phyloP scores from a whole-genome alignment of 805 yeast genomes.

The Priceomyces castillae region DNA sequence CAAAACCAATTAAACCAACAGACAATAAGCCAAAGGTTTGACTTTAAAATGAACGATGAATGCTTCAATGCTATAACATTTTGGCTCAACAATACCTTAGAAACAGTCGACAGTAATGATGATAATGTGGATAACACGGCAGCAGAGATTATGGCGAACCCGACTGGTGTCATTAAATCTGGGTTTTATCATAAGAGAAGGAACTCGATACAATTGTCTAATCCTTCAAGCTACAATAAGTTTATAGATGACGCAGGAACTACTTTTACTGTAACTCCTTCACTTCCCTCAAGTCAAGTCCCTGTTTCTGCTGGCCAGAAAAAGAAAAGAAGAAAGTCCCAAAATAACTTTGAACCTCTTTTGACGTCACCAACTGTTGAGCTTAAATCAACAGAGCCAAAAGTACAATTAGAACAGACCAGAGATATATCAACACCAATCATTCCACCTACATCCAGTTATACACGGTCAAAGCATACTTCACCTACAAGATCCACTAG shows the following conservation, averaged over 20 bases:
- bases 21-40: slow-evolving; percentile 13
- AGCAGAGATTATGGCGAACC: slow-evolving; percentile 22
- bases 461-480: background rate
- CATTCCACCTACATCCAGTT: background rate
- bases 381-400: slow-evolving; percentile 6
- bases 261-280: slow-evolving; percentile 1
- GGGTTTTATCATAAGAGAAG: slow-evolving; percentile 16
- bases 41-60: slow-evolving; percentile 37
- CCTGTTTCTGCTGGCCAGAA: slow-evolving; percentile 10
- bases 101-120: slow-evolving; percentile 13
- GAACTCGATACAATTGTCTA: slow-evolving; percentile 19
- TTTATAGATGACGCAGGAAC: slow-evolving; percentile 1
- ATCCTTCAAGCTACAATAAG: slow-evolving; percentile 5
- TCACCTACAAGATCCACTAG: slow-evolving; percentile 5
- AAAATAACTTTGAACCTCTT: slow-evolving; percentile 9
- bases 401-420: slow-evolving; percentile 1
- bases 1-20: slow-evolving; percentile 1
- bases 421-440: slow-evolving; percentile 1
- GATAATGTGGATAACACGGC: slow-evolving; percentile 10
- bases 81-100: slow-evolving; percentile 30
- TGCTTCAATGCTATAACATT: slow-evolving; percentile 37
- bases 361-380: slow-evolving; percentile 1
- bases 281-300: slow-evolving; percentile 5
- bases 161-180: slow-evolving; percentile 30
- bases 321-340: slow-evolving; percentile 20